phyloP scores from a whole-genome alignment of 345 rosid species.

The Ricinus communis region DNA sequence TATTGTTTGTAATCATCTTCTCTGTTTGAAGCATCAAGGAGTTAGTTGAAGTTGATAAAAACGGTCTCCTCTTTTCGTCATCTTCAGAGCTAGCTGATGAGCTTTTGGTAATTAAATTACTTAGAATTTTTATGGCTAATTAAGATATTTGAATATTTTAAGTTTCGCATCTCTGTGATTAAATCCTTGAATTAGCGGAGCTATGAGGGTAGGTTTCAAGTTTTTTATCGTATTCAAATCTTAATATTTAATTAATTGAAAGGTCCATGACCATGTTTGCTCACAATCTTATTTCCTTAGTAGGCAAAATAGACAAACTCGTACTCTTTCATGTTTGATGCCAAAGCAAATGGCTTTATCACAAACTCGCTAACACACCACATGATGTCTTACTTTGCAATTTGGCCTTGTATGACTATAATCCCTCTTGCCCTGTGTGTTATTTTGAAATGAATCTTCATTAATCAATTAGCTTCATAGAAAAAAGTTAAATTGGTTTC shows the following conservation, averaged over 20 bases:
- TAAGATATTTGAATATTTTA: not conserved
- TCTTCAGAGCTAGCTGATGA: slow-evolving; percentile 88
- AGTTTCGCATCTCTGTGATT: not conserved
- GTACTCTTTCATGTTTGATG: not conserved
- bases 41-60: slow-evolving; percentile 72
- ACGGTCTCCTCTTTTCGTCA: slow-evolving; percentile 93
- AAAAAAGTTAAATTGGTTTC: not conserved
- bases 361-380: not conserved
- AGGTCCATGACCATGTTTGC: not conserved
- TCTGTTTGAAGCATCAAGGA: slow-evolving; percentile 66
- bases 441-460: not conserved
- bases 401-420: not conserved
- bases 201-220: not conserved
- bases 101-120: slow-evolving; percentile 49
- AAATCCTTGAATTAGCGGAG: not conserved
- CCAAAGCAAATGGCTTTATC: not conserved
- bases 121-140: not conserved
- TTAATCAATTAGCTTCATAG: not conserved
- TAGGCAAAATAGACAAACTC: not conserved
- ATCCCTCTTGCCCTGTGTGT: not conserved
- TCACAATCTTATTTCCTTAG: not conserved
- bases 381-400: too few relatives aligned
- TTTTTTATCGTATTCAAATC: not conserved
- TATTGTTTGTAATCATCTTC: not conserved
- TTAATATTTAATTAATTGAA: not conserved